These are phyloP conservation scores for Hymenoscyphus linearis DNA, from an alignment of 2,329 filamentous ascomycete species.

Conservation along the genomic window DNA sequence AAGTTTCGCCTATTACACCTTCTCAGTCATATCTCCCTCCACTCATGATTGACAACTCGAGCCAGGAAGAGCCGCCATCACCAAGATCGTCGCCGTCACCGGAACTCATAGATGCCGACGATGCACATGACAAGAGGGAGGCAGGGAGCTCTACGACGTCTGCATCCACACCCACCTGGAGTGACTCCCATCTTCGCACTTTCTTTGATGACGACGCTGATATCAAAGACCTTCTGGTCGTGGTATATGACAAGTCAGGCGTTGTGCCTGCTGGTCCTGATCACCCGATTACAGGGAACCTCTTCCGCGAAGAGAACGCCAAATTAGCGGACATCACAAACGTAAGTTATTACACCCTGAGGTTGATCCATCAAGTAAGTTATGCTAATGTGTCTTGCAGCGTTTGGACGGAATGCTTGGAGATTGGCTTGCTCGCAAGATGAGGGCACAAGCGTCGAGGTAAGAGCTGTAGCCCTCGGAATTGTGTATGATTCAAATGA, in stretches of 20 bases:
- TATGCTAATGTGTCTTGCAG: slow-evolving; percentile 33
- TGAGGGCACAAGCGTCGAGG: slow-evolving; percentile 40
- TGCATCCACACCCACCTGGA: slow-evolving; percentile 66
- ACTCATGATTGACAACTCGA: slow-evolving; percentile 66
- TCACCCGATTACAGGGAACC: slow-evolving; percentile 72
- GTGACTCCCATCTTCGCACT: slow-evolving; percentile 74
- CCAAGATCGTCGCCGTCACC: slow-evolving; percentile 59
- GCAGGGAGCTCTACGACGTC: slow-evolving; percentile 50
- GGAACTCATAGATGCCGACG: slow-evolving; percentile 49
- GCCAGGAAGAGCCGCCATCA: slow-evolving; percentile 61
- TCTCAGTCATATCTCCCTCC: slow-evolving; percentile 52
- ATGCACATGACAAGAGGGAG: slow-evolving; percentile 29
- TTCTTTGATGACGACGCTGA: slow-evolving; percentile 90
- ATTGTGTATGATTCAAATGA: slow-evolving; percentile 30
- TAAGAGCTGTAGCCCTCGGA: slow-evolving; percentile 12
- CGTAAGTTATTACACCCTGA: slow-evolving; percentile 41
- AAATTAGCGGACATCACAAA: slow-evolving; percentile 81
- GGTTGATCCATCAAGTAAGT: not conserved
- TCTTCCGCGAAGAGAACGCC: slow-evolving; percentile 85
- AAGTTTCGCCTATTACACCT: slow-evolving; percentile 53
- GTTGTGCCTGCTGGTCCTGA: slow-evolving; percentile 74
- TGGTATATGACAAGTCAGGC: slow-evolving; percentile 89
- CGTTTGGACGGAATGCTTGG: slow-evolving; percentile 84
- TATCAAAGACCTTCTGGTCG: slow-evolving; percentile 81
- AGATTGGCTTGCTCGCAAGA: slow-evolving; percentile 71